These are phyloP conservation scores for Phytophthora pinifolia DNA, from an alignment of 352 stramenopile genomes.

Conservation along the genomic window DNA sequence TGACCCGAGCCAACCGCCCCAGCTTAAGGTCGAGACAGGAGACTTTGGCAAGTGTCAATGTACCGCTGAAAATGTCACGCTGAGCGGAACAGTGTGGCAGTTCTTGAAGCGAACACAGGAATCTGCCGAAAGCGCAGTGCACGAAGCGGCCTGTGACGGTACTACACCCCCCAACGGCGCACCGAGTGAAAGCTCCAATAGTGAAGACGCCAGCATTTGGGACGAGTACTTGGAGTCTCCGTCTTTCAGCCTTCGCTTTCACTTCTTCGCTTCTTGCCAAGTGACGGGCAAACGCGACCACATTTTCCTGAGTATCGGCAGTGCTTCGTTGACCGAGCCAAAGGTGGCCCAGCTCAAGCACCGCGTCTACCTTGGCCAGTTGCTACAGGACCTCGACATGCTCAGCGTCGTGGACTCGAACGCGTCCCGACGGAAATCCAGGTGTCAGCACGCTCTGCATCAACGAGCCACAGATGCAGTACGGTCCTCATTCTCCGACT, in stretches of 20 bases:
- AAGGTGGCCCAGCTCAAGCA: slow-evolving; percentile 67
- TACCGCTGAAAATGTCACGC: slow-evolving; percentile 50
- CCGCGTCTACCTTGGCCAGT: slow-evolving; percentile 52
- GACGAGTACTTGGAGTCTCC: slow-evolving; percentile 71
- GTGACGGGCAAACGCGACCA: slow-evolving; percentile 53
- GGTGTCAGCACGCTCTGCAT: slow-evolving; percentile 43
- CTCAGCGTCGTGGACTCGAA: slow-evolving; percentile 48
- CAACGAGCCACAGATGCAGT: slow-evolving; percentile 1
- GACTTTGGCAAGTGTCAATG: slow-evolving; percentile 75
- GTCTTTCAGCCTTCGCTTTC: slow-evolving; percentile 63
- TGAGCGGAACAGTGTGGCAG: slow-evolving; percentile 52
- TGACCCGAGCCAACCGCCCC: slow-evolving; percentile 36
- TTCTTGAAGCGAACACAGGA: slow-evolving; percentile 42
- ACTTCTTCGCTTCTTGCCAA: slow-evolving; percentile 77
- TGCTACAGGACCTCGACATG: slow-evolving; percentile 68
- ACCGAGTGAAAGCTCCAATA: neutral
- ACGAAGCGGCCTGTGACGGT: neutral
- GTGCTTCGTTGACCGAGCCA: slow-evolving; percentile 57
- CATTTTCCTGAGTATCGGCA: slow-evolving; percentile 71
- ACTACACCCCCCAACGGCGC: neutral
- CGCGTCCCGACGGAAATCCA: slow-evolving; percentile 21
- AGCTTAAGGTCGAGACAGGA: slow-evolving; percentile 56
- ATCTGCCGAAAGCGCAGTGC: slow-evolving; percentile 16
- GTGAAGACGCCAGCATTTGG: slow-evolving; percentile 35
- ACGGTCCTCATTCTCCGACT: slow-evolving; percentile 25